Base-by-base conservation (phyloP, 345 rosid genomes). In the Brassica cretica region DNA sequence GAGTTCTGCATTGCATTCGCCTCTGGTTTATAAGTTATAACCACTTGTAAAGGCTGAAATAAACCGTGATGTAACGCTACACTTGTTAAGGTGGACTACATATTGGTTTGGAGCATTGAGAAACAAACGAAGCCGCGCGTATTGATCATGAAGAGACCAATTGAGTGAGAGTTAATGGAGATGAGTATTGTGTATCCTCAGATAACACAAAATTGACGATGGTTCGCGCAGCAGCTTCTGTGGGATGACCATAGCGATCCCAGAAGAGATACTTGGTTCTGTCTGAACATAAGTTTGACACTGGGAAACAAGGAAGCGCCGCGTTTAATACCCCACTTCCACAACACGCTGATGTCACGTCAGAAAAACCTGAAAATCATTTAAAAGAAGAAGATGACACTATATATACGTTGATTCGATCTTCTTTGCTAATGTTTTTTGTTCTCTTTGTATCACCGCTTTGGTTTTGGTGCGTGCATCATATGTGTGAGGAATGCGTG, bases 261-360 rank as follows among this genome's bases (percentile, higher is more conserved):
- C 98, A 90, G 27, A 89, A 94, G 1, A 89, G 12, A 83, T 87
- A 91, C 55, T 88, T 84, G 24, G 10, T 86, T 76, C 97, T 78
- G 80, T 94, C 85, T 32, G 87, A 15, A 73, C 98, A 92, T 61
- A 79, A 81, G 3, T 60, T 78, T 1, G 98, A 64, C 2, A 85
- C 8, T 0, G 94, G 96, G 29, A 85, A 5, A 71, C 97, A 94
- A 11, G 92, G 87, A 3, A 71, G 2, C 1, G 68, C 58, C 0
- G 97, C 92, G 30, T 78, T 92, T 67, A 92, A 75, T 5, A 56
- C 55, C 2, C 97, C 98, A 2, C 61, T 74, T 46, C 98, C 98
- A 78, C 98, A 94, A 39, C 98, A 90, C 0, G 97, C 97, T 5
- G 89, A 79, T 82, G 85, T 84, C 19, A 84, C 86, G 78, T 92